Conservation (phyloP, 1,139 yeast genomes). For the Blastobotrys ciferrii region DNA sequence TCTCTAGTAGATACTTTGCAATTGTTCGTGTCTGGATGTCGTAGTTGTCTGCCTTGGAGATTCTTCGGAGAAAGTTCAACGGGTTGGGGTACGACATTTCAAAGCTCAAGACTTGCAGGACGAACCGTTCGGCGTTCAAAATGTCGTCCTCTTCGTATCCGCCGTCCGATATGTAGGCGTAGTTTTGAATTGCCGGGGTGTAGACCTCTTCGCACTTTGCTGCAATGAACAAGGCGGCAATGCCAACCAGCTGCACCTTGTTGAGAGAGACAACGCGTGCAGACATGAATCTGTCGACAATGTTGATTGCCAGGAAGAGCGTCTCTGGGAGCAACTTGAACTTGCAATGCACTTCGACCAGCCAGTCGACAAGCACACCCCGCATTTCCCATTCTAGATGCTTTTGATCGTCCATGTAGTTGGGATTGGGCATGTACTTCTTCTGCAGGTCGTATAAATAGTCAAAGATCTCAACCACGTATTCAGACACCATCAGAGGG, state of each 20-base stretch:
- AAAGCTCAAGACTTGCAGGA: conserved; percentile 71
- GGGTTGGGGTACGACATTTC: conserved; percentile 90
- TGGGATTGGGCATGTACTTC: conserved; percentile 73
- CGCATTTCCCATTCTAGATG: conserved; percentile 65
- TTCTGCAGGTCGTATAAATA: conserved; percentile 74
- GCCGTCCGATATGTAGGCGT: conserved; percentile 85
- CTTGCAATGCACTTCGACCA: conserved; percentile 86
- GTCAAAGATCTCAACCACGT: conserved; percentile 80
- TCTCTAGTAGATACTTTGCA: conserved; percentile 85
- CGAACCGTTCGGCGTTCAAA: conserved; percentile 80
- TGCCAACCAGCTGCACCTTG: conserved; percentile 84
- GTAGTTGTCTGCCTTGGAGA: conserved; percentile 92
- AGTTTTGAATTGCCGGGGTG: conserved; percentile 83
- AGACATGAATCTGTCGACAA: conserved; percentile 88
- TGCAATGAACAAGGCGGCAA: conserved; percentile 86
- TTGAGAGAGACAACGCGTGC: conserved; percentile 77
- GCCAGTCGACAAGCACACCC: conserved; percentile 90
- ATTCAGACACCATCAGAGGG: conserved; percentile 94
- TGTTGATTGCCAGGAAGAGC: conserved; percentile 78
- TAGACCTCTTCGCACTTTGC: conserved; percentile 95
- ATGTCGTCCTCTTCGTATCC: conserved; percentile 84
- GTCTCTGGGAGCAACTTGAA: conserved; percentile 90
- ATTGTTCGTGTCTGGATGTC: conserved; percentile 89
- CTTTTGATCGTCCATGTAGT: conserved; percentile 74
- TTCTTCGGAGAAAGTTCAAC: conserved; percentile 87